These are phyloP conservation scores for Rhododendron williamsianum DNA, from an alignment of 148 eudicot genomes.

Conservation along the genomic window DNA sequence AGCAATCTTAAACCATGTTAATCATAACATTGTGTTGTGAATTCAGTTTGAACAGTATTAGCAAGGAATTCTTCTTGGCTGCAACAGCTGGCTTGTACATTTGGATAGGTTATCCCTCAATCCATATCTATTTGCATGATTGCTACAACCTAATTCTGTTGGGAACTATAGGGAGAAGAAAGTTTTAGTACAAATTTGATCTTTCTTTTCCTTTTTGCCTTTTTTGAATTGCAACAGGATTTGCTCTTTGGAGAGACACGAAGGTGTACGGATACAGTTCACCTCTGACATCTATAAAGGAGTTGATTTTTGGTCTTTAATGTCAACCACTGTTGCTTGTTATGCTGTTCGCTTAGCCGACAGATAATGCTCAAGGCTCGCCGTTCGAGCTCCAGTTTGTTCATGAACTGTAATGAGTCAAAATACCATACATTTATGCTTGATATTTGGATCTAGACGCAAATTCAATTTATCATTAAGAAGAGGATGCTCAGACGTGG, in stretches of 20 bases:
- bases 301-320: conserved; percentile 44
- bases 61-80: conserved; percentile 71
- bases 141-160: not conserved
- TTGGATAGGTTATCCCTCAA: conserved; percentile 64
- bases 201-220: not conserved
- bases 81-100: conserved; percentile 55
- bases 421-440: not conserved
- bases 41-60: conserved; percentile 69
- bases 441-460: not conserved
- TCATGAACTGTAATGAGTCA: not conserved
- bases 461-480: not conserved
- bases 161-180: not conserved
- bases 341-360: not conserved
- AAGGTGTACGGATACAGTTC: conserved; percentile 48
- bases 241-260: conserved; percentile 64
- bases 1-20: not conserved
- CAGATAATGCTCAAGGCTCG: not conserved
- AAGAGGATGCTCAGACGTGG: not conserved
- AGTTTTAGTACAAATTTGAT: not conserved
- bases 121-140: conserved; percentile 6
- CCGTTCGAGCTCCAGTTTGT: not conserved
- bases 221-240: conserved; percentile 30
- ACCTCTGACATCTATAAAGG: conserved; percentile 53
- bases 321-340: not conserved
- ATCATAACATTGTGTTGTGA: not conserved